These are phyloP conservation scores for Hanseniaspora occidentalis DNA, from an alignment of 805 yeast species.

Conservation along the genomic window DNA sequence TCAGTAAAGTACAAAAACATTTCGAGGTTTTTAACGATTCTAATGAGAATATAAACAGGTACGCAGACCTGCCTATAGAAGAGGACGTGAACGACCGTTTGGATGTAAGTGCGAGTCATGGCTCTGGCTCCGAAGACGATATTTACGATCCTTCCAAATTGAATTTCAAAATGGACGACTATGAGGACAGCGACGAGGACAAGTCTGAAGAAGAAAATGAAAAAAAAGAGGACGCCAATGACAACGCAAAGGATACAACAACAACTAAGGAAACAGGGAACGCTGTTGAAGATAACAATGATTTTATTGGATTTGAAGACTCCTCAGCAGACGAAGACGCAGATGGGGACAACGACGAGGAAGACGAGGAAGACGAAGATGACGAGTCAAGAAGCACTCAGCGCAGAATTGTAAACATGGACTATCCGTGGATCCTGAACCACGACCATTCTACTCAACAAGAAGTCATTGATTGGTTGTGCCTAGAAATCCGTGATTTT, in stretches of 20 bases:
- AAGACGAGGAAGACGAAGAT: slow-evolving; percentile 5
- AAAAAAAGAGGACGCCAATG: slow-evolving; percentile 3
- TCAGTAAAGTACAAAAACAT: slow-evolving; percentile 18
- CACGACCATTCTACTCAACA: slow-evolving; percentile 66
- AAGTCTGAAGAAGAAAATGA: slow-evolving; percentile 10
- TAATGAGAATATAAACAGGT: slow-evolving; percentile 17
- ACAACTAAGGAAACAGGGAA: slow-evolving; percentile 9
- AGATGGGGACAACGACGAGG: slow-evolving; percentile 7
- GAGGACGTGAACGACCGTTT: neutral
- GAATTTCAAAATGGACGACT: slow-evolving; percentile 2
- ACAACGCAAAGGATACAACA: slow-evolving; percentile 6
- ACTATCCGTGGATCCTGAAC: slow-evolving; percentile 63
- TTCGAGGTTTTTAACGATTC: slow-evolving; percentile 19
- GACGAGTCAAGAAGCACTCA: slow-evolving; percentile 6
- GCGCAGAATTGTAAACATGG: slow-evolving; percentile 14
- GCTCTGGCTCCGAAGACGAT: slow-evolving; percentile 8
- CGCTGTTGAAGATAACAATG: slow-evolving; percentile 27
- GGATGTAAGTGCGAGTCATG: too few relatives aligned
- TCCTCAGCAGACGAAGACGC: slow-evolving; percentile 19
- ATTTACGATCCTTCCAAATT: neutral
- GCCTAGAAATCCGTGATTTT: slow-evolving; percentile 75
- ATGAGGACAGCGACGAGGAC: slow-evolving; percentile 6
- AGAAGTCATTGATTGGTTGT: slow-evolving; percentile 78
- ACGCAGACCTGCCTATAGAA: slow-evolving; percentile 16
- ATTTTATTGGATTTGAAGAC: slow-evolving; percentile 30